Evolutionary conservation across 2,329 filamentous ascomycete species (phyloP).

Genomic region (Chaetoscypha palmicola): DNA sequence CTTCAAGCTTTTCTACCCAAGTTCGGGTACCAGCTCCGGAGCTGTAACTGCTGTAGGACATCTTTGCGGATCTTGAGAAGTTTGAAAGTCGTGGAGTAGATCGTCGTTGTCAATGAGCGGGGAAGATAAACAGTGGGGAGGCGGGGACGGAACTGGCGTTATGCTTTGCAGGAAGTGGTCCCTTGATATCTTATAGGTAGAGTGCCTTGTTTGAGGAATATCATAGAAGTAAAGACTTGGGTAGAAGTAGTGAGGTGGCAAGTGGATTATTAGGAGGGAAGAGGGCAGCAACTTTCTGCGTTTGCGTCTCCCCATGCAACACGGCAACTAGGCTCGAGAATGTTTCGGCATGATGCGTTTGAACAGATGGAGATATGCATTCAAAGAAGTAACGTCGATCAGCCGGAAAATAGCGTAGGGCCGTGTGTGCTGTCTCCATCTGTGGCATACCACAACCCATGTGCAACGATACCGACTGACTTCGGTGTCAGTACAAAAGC

Average conservation of each 20-base stretch:
- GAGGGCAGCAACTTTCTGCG: slow-evolving; percentile 20
- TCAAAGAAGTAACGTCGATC: slow-evolving; percentile 31
- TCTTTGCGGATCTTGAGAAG: slow-evolving; percentile 16
- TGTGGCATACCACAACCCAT: slow-evolving; percentile 26
- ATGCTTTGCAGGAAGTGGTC: slow-evolving; percentile 28
- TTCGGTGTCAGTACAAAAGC: slow-evolving; percentile 22
- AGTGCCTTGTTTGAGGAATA: slow-evolving; percentile 11
- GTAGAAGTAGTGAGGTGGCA: slow-evolving; percentile 29
- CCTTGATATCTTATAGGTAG: slow-evolving; percentile 29
- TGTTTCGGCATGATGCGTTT: slow-evolving; percentile 32
- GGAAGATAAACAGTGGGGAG: slow-evolving; percentile 24
- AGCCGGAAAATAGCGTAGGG: slow-evolving; percentile 24
- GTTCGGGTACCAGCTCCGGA: slow-evolving; percentile 21
- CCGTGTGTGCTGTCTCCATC: slow-evolving; percentile 30
- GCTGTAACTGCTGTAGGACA: slow-evolving; percentile 28
- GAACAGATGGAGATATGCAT: slow-evolving; percentile 23
- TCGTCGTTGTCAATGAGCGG: slow-evolving; percentile 10
- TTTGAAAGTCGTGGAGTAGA: slow-evolving; percentile 9
- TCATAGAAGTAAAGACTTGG: slow-evolving; percentile 6
- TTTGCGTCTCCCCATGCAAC: slow-evolving; percentile 30
- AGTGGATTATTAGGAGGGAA: slow-evolving; percentile 21
- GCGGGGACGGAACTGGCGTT: slow-evolving; percentile 27
- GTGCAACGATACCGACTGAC: slow-evolving; percentile 26
- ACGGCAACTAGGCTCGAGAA: slow-evolving; percentile 28
- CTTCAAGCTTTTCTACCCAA: slow-evolving; percentile 35